phyloP scores from a whole-genome alignment of 2,329 filamentous ascomycete genomes.

The Saccharata proteae region DNA sequence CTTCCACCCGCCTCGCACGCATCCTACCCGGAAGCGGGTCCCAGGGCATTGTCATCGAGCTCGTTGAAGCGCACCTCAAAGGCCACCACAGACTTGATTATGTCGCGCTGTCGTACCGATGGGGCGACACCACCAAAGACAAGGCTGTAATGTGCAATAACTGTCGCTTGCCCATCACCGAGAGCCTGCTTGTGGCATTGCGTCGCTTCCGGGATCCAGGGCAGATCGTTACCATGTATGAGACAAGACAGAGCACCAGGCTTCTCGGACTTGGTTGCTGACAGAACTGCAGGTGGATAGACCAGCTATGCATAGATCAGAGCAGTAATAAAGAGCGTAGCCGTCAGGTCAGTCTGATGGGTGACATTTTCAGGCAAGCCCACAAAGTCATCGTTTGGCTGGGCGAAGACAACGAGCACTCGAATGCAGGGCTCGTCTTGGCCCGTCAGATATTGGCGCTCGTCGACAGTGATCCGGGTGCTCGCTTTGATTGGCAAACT shows the following conservation, averaged over 20 bases:
- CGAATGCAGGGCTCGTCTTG: constrained; percentile 3
- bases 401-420: constrained; percentile 16
- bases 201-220: constrained; percentile 11
- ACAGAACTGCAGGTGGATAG: too few relatives aligned
- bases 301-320: constrained; percentile 21
- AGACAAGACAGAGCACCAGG: too few relatives aligned
- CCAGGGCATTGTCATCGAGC: constrained; percentile 1
- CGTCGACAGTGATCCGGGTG: not conserved
- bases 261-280: too few relatives aligned
- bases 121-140: constrained; percentile 11
- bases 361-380: constrained; percentile 16
- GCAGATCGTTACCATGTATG: constrained; percentile 1
- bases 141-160: constrained; percentile 9
- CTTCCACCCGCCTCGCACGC: constrained; percentile 5
- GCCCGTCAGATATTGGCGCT: constrained; percentile 3
- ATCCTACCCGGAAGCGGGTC: constrained; percentile 2
- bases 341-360: constrained; percentile 17
- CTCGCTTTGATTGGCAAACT: constrained; percentile 5
- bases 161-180: constrained; percentile 9
- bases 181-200: constrained; percentile 12
- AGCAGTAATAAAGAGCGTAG: constrained; percentile 13
- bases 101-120: constrained; percentile 15
- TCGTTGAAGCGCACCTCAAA: constrained; percentile 28
- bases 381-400: constrained; percentile 19
- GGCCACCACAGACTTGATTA: constrained; percentile 21